Conservation (phyloP, 768 basidiomycete genomes). For the Lyophyllum atratum region DNA sequence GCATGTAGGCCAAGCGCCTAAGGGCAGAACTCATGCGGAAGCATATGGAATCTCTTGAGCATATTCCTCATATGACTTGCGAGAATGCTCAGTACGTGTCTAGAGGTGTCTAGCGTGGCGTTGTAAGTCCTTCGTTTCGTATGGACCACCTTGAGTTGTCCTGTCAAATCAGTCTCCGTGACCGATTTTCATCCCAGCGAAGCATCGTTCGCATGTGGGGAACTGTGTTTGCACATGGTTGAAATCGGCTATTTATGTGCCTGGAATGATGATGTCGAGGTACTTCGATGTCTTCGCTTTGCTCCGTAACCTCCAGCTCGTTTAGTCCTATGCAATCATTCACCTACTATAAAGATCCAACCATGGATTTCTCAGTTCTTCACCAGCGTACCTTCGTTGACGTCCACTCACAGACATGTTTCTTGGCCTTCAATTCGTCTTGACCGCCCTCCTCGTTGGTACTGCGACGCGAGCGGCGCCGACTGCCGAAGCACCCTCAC, state of each 20-base stretch:
- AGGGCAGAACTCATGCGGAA: background rate
- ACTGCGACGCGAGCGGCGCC: constrained; percentile 9
- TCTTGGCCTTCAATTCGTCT: background rate
- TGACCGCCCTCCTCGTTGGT: constrained; percentile 6
- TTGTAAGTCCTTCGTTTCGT: background rate
- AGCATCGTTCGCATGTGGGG: background rate
- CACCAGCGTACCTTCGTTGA: constrained; percentile 1
- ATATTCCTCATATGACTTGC: constrained; percentile 3
- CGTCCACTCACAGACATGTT: background rate
- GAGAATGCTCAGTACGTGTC: background rate
- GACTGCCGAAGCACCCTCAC: background rate
- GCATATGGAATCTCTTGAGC: background rate
- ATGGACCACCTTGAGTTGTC: background rate
- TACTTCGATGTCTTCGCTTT: background rate
- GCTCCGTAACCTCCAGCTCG: background rate
- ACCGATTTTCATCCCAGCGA: background rate
- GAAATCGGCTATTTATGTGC: background rate
- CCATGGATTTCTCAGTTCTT: background rate
- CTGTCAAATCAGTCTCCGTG: background rate
- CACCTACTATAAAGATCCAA: background rate
- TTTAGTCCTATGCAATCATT: background rate
- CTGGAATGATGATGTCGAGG: background rate
- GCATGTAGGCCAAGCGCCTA: background rate
- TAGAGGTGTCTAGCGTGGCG: background rate
- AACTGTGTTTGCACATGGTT: background rate